Percentiles rank a stretch among this genome's conserved stretches.
Conservation (phyloP, 2,329 filamentous ascomycete genomes). For the Zasmidium angulare region DNA sequence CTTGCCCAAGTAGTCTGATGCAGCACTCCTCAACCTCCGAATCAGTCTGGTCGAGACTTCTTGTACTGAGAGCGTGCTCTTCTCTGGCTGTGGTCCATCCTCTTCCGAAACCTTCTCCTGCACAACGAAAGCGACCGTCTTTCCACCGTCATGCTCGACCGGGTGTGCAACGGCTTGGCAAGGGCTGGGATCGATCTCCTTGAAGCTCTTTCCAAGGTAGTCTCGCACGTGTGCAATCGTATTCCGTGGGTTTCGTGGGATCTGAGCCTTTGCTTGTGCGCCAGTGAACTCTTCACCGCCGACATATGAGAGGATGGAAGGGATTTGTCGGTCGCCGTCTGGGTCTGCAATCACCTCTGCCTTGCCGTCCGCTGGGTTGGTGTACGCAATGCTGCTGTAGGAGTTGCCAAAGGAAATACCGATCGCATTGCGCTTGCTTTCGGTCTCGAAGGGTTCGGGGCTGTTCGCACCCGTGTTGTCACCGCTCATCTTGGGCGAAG, state of each 20-base stretch:
- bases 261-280: conserved; percentile 88
- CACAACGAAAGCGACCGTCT: conserved; percentile 72
- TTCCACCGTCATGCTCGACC: conserved; percentile 65
- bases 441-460: conserved; percentile 51
- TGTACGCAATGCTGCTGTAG: conserved; percentile 95
- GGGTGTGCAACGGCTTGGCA: conserved; percentile 93
- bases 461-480: conserved; percentile 42
- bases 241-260: conserved; percentile 89
- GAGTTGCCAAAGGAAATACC: conserved; percentile 98
- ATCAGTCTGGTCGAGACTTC: conserved; percentile 85
- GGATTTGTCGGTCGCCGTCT: conserved; percentile 98
- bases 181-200: conserved; percentile 93
- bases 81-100: conserved; percentile 48
- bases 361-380: conserved; percentile 75
- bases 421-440: conserved; percentile 60
- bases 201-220: conserved; percentile 89
- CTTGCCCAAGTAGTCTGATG: conserved; percentile 89
- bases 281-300: conserved; percentile 96
- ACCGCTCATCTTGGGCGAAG: conserved; percentile 11
- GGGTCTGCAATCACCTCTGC: conserved; percentile 98
- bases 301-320: conserved; percentile 89
- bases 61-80: conserved; percentile 70
- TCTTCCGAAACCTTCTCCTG: conserved; percentile 58
- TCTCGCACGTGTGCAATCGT: conserved; percentile 96
- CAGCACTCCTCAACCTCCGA: conserved; percentile 75